Evolutionary conservation across 305 asterid genomes (phyloP).

Genomic region (Solanum chacoense): DNA sequence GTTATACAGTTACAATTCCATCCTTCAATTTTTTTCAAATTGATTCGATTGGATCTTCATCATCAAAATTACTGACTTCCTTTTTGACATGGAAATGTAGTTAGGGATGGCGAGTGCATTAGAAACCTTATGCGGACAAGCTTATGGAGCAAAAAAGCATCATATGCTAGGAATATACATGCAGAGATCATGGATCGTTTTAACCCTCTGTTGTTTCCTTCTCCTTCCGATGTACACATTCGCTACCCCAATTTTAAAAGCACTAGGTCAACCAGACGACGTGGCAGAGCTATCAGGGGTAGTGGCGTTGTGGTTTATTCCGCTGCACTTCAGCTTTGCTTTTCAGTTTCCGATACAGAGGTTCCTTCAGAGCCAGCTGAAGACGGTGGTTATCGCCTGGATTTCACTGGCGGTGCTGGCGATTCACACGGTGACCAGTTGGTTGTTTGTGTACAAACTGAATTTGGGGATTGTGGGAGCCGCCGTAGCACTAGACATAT

Average conservation of each 20-base stretch:
- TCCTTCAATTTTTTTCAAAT: not conserved
- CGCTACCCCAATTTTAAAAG: conserved; percentile 28
- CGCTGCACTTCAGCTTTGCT: conserved; percentile 39
- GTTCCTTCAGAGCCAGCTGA: conserved; percentile 42
- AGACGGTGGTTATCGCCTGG: conserved; percentile 26
- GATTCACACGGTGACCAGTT: conserved; percentile 19
- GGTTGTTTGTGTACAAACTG: conserved; percentile 17
- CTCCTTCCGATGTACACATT: conserved; percentile 29
- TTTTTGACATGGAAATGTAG: conserved; percentile 3
- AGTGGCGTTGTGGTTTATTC: conserved; percentile 35
- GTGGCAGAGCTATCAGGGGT: conserved; percentile 35
- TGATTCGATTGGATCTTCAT: not conserved
- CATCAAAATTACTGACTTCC: not conserved
- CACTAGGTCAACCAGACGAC: conserved; percentile 36
- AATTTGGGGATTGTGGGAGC: conserved; percentile 32
- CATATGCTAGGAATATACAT: conserved; percentile 40
- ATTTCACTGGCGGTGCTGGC: conserved; percentile 19
- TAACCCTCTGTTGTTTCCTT: conserved; percentile 17
- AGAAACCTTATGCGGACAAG: conserved; percentile 48
- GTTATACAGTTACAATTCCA: not conserved
- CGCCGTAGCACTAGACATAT: conserved; percentile 24
- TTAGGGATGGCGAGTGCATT: conserved; percentile 53
- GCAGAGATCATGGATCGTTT: conserved; percentile 48
- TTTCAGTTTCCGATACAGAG: conserved; percentile 35
- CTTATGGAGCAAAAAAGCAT: conserved; percentile 32